These are phyloP conservation scores for Megacollybia marginata DNA, from an alignment of 768 basidiomycete species.

Conservation along the genomic window DNA sequence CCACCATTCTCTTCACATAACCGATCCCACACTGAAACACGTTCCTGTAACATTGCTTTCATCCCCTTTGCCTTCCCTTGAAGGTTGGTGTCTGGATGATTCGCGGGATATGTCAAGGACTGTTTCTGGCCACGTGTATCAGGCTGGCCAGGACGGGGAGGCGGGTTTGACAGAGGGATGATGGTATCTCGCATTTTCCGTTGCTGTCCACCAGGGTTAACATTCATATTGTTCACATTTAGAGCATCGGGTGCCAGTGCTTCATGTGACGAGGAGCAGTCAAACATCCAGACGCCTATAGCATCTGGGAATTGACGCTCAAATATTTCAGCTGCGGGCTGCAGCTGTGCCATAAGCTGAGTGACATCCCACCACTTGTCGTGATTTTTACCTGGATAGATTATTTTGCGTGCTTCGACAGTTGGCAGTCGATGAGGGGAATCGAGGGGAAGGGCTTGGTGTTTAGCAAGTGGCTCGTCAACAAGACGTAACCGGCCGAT, in stretches of 20 bases:
- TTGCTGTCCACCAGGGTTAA: conserved; percentile 15
- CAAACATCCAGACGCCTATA: conserved; percentile 14
- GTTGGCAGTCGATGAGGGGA: neutral
- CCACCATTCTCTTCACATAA: conserved; percentile 1
- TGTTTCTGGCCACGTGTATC: conserved; percentile 1
- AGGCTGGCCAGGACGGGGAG: too few relatives aligned
- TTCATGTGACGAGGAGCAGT: conserved; percentile 18
- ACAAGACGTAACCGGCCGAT: conserved; percentile 9
- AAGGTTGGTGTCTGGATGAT: conserved; percentile 3
- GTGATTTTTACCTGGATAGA: conserved; percentile 15
- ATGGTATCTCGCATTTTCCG: conserved; percentile 11
- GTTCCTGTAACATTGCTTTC: conserved; percentile 10
- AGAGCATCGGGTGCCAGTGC: conserved; percentile 17
- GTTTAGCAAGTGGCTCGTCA: conserved; percentile 4
- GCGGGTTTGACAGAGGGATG: conserved; percentile 8
- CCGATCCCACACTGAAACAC: conserved; percentile 1
- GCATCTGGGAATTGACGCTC: conserved; percentile 13
- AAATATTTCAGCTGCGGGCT: conserved; percentile 11
- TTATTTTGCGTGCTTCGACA: conserved; percentile 11
- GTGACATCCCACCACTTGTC: conserved; percentile 17
- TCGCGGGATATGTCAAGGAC: conserved; percentile 8
- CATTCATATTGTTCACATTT: conserved; percentile 19
- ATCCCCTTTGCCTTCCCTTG: conserved; percentile 16
- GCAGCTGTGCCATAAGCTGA: conserved; percentile 12
- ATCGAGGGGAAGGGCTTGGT: conserved; percentile 4